Conservation (phyloP, 1,284 basidiomycete species). For the Sanghuangporus baumii region DNA sequence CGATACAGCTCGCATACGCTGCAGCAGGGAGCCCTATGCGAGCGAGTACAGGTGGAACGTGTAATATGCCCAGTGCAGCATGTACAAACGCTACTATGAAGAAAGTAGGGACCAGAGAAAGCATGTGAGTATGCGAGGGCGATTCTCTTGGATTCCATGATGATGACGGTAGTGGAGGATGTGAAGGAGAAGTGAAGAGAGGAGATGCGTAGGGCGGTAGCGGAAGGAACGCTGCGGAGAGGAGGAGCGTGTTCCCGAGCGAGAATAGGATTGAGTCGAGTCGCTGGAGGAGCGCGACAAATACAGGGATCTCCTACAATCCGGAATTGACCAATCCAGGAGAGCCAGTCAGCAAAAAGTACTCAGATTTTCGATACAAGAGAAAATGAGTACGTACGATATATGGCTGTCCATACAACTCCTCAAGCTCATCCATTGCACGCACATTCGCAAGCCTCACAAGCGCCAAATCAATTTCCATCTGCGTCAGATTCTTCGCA, state of each 20-base stretch:
- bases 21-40: slow-evolving; percentile 64
- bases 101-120: slow-evolving; percentile 39
- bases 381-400: slow-evolving; percentile 45
- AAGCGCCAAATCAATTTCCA: slow-evolving; percentile 45
- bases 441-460: slow-evolving; percentile 51
- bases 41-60: slow-evolving; percentile 57
- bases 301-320: slow-evolving; percentile 62
- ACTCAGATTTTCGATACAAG: neutral
- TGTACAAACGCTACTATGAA: slow-evolving; percentile 46
- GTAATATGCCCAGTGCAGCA: slow-evolving; percentile 46
- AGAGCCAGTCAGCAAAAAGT: neutral
- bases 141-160: neutral
- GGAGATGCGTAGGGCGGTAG: slow-evolving; percentile 29
- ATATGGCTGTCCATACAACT: slow-evolving; percentile 65
- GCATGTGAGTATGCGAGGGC: slow-evolving; percentile 23
- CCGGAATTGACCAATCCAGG: neutral
- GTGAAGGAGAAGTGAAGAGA: slow-evolving; percentile 20
- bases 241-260: slow-evolving; percentile 57
- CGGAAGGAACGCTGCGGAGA: slow-evolving; percentile 56
- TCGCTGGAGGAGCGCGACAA: slow-evolving; percentile 67
- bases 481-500: slow-evolving; percentile 9
- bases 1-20: slow-evolving; percentile 58
- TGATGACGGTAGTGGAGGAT: neutral
- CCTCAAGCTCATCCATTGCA: slow-evolving; percentile 66
- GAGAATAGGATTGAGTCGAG: slow-evolving; percentile 65